Base-by-base conservation (phyloP, 2,329 filamentous ascomycete genomes). In the Dactylellina sp. region DNA sequence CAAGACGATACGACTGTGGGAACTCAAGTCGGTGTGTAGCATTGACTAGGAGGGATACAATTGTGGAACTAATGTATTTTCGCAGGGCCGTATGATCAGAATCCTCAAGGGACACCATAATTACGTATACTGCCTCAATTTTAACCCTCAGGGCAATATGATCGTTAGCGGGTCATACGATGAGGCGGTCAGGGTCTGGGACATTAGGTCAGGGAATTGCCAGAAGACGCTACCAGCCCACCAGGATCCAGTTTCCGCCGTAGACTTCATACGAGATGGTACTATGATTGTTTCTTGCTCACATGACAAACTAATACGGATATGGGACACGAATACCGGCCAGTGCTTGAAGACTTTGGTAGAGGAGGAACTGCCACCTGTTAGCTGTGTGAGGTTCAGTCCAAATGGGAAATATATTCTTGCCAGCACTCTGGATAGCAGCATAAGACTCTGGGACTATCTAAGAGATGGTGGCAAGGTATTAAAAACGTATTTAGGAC, bases 81-180 rank as follows among this genome's bases (percentile, higher is more conserved):
- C 37, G 12, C 24, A 78, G 77, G 77, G 77, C 3, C 77, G 76
- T 52, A 74, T 76, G 75, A 76, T 76, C 24, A 76, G 76, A 32
- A 77, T 77, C 12, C 84, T 98, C 76, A 85, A 91, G 22, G 94
- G 95, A 1, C 95, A 99, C 79, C 93, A 97, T 81, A 98, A 96
- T 82, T 98, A 98, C 81, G 89, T 99, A 32, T 97, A 96, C 82
- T 92, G 90, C 56, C 84, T 99, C 35, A 93, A 93, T 4, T 98
- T 98, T 81, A 94, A 92, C n/a, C 95, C 95, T 1, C 98, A 97
- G 81, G 95, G 95, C 22, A 99, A 99, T 80, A 97, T 98, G 80
- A 86, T 99, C 35, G 95, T 93, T 14, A 96, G 91, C 77, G 95
- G 95, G 11, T 96, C 91, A 76, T 98, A 97, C 82, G 95, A 99